Evolutionary conservation across 2,329 filamentous ascomycete species (phyloP), one percentile per base, ranked within the genome.

Genomic region (Simplicillium aogashimaense): DNA sequence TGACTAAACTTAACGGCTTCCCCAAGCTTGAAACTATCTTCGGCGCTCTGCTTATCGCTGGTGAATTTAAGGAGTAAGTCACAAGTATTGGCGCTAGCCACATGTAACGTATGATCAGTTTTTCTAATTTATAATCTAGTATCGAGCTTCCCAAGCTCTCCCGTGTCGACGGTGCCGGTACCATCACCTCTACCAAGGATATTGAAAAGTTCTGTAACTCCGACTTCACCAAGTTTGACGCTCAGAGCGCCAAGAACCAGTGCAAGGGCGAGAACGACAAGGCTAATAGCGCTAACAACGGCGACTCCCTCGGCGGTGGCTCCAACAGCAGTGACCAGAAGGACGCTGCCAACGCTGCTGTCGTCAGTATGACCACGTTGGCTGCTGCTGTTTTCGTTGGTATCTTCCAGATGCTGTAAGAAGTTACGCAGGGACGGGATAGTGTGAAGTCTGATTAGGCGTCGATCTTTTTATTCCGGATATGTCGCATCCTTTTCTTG

Each of bases 21-120:
- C 72, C 74, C 45, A 58, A 69, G 48, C 75, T 98, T 20, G 57
- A 75, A 56, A 75, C 68, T 41, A 77, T 95, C 43, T 75, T 71
- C 48, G 90, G 89, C 66, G 87, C 86, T 53, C 72, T 97, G 56
- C 82, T 87, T 61, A 78, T 95, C 61, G 80, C 81, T 53, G 92
- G 92, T 55, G 83, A 79, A 69, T 94, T 95, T 64, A 74, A 78
- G 47, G 70, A 76, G 87, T 94, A 74, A 71, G 86, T 76, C 14
- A 11, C 38, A 12, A 2, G 11, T 2, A 7, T 37, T 4, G 28
- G 13, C 3, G 4, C 8, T 9, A 11, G n/a, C 3, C 10, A 30
- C 6, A 14, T 3, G 3, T 16, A 14, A 10, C 13, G 7, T n/a
- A 28, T 29, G 28, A 29, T 12, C 13, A n/a, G 9, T 14, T 11